Evolutionary conservation across 2,329 filamentous ascomycete species (phyloP), one percentile per base, ranked within the genome.

Genomic region (Trichoderma atrobrunneum): DNA sequence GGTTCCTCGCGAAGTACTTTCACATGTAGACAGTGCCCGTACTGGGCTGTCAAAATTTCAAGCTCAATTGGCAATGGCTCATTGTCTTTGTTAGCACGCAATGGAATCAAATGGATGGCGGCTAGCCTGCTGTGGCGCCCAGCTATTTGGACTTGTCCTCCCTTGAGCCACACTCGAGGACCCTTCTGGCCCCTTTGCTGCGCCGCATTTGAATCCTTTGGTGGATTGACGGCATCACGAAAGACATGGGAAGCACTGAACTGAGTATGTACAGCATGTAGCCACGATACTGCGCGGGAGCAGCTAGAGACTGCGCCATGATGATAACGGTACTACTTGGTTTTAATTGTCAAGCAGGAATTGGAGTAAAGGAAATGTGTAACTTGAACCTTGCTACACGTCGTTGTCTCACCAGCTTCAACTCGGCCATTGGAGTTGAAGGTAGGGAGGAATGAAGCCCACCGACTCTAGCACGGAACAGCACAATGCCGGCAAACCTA

Each of bases 151-250:
- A 5, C 39, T 26, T 54, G 59, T 51, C 21, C 16, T 28, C 28
- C 56, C 70, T 48, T 61, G 62, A 61, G 70, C 70, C 63, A 72
- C 70, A 71, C 21, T 14, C 7, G 51, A 32, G 28, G 66, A 43
- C 70, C 28, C 28, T 72, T 62, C 56, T 72, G 57, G 32, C 62
- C 70, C 56, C 39, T 62, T 34, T 57, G 60, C 69, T 63, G 59
- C 69, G 69, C 69, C 59, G 61, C 69, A 71, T 24, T 24, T 54
- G 48, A 21, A 21, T 60, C 39, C 56, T 66, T 30, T 28, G 21
- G 6, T 21, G 39, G 12, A 30, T 57, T 26, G 26, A 24, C 26
- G n/a, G 26, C 32, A 57, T 67, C 51, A 10, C 51, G 7, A n/a
- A 21, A 43, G 18, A 43, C 39, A n/a, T 43, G 26, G 32, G 21